Percentiles rank a stretch among this genome's conserved stretches.
Evolutionary conservation across 768 basidiomycete genomes (phyloP).

Genomic region (Chlorophyllum brunneum): DNA sequence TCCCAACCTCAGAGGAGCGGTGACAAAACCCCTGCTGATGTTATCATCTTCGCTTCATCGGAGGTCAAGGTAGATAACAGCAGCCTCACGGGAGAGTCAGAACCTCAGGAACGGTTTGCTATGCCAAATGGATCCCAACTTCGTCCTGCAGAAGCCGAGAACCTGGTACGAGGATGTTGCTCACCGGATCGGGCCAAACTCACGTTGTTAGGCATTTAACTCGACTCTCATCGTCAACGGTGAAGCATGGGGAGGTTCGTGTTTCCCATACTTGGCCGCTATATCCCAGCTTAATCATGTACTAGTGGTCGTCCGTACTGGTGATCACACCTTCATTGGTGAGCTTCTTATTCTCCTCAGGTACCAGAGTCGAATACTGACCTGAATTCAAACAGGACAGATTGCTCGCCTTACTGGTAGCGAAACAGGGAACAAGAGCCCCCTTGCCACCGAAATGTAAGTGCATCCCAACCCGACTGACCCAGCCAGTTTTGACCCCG

Average conservation of each 20-base stretch:
- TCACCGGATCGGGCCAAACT: background rate
- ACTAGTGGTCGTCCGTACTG: slow-evolving; percentile 61
- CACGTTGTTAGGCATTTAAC: slow-evolving; percentile 53
- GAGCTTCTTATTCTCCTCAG: slow-evolving; percentile 5
- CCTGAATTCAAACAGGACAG: slow-evolving; percentile 41
- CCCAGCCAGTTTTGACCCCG: background rate
- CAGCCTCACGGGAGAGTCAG: slow-evolving; percentile 67
- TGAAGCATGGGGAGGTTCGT: slow-evolving; percentile 66
- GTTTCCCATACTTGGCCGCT: background rate
- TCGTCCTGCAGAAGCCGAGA: slow-evolving; percentile 62
- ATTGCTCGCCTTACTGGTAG: slow-evolving; percentile 64
- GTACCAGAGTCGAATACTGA: background rate
- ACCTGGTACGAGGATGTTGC: slow-evolving; percentile 35
- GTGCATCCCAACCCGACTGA: slow-evolving; percentile 13
- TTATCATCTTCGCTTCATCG: slow-evolving; percentile 52
- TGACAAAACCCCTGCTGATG: slow-evolving; percentile 70
- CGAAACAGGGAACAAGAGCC: slow-evolving; percentile 61
- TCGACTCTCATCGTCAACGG: slow-evolving; percentile 67
- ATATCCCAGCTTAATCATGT: background rate
- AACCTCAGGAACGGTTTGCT: slow-evolving; percentile 58
- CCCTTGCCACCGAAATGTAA: slow-evolving; percentile 64
- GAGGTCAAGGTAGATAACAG: slow-evolving; percentile 73
- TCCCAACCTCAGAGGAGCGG: slow-evolving; percentile 45
- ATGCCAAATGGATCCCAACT: slow-evolving; percentile 39
- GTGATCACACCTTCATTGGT: slow-evolving; percentile 66